Evolutionary conservation across 768 basidiomycete genomes (phyloP).

Genomic region (Lanmaoa pseudosensibilis): DNA sequence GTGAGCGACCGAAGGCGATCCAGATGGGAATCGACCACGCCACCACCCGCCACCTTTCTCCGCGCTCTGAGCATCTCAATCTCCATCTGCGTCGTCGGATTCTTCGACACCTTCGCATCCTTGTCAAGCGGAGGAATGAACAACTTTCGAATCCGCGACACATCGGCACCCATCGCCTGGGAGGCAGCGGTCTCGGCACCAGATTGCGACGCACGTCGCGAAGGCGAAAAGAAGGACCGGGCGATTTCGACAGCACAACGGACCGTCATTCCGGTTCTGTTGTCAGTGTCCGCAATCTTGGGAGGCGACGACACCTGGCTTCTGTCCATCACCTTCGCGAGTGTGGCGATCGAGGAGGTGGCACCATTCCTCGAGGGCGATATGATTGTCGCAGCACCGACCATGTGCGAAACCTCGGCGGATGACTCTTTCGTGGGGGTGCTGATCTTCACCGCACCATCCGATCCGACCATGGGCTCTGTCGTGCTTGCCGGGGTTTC

Average conservation of each 20-base stretch:
- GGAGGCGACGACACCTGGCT: background rate
- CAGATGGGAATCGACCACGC: background rate
- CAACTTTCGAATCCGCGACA: background rate
- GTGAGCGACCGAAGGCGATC: background rate
- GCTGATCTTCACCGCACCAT: background rate
- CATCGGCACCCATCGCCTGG: background rate
- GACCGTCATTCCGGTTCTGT: background rate
- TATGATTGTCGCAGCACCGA: background rate
- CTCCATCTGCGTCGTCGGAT: slow-evolving; percentile 2
- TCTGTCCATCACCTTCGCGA: background rate
- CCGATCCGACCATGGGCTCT: background rate
- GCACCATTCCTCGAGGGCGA: background rate
- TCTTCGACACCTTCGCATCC: background rate
- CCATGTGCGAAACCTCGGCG: background rate
- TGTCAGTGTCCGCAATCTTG: background rate
- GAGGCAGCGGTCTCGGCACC: too few species aligned
- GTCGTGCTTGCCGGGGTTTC: background rate
- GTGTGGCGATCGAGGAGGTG: background rate
- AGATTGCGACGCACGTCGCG: background rate
- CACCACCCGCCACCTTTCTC: slow-evolving; percentile 3
- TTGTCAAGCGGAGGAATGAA: slow-evolving; percentile 10
- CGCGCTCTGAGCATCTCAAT: slow-evolving; percentile 7
- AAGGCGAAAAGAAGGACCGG: background rate
- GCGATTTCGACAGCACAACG: background rate
- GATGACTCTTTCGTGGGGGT: background rate